These are phyloP conservation scores for Penicillium sp. DNA, from an alignment of 2,329 filamentous ascomycete species.

Conservation along the genomic window DNA sequence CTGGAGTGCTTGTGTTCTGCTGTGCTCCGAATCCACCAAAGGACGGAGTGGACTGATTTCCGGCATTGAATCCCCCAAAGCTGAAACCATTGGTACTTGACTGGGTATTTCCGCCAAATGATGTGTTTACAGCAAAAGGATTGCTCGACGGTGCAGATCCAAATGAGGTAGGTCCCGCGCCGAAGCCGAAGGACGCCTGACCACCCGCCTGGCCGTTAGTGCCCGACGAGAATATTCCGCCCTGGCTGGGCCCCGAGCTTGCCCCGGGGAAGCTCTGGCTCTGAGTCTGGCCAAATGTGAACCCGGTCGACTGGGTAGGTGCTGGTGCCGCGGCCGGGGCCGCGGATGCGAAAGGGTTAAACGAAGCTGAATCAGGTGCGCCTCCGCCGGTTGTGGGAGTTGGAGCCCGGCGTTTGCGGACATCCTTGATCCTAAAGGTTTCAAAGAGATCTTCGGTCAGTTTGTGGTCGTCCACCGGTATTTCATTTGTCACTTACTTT, in stretches of 20 bases:
- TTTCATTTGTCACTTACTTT: conserved; percentile 50
- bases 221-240: conserved; percentile 23
- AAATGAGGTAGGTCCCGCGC: conserved; percentile 5
- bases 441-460: conserved; percentile 5
- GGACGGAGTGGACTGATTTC: conserved; percentile 12
- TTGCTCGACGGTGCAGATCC: conserved; percentile 12
- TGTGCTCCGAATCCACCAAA: conserved; percentile 16
- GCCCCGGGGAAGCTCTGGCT: conserved; percentile 28
- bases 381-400: conserved; percentile 18
- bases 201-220: conserved; percentile 8
- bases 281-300: conserved; percentile 23
- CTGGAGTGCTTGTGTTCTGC: conserved; percentile 9
- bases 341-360: conserved; percentile 13
- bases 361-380: conserved; percentile 8
- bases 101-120: conserved; percentile 8
- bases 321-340: conserved; percentile 13
- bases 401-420: conserved; percentile 20
- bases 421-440: conserved; percentile 31
- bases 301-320: conserved; percentile 16
- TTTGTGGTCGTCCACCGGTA: neutral
- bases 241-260: conserved; percentile 14
- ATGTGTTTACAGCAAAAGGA: conserved; percentile 17
- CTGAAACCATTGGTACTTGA: conserved; percentile 11
- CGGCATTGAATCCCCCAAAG: conserved; percentile 10
- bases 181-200: conserved; percentile 21